Evolutionary conservation across 768 basidiomycete species (phyloP).

Genomic region (Kwoniella shandongensis): DNA sequence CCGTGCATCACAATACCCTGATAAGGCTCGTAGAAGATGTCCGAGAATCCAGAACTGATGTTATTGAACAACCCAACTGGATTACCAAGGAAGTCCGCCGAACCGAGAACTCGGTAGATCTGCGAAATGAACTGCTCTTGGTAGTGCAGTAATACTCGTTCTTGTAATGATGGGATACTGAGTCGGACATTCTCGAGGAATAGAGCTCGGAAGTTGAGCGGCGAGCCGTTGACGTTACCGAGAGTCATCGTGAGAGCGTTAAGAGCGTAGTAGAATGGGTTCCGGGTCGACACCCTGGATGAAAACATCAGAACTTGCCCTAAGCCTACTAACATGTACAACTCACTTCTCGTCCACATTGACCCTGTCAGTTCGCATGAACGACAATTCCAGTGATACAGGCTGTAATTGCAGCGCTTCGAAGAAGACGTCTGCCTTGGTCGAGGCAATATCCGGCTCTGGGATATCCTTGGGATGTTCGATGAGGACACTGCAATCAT

Average conservation of each 20-base stretch:
- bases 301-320: constrained; percentile 2
- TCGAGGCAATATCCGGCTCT: constrained; percentile 50
- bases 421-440: constrained; percentile 83
- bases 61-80: constrained; percentile 98
- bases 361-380: constrained; percentile 93
- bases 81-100: constrained; percentile 75
- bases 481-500: constrained; percentile 64
- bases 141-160: constrained; percentile 85
- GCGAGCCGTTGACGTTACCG: constrained; percentile 94
- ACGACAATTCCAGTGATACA: constrained; percentile 85
- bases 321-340: too few species aligned
- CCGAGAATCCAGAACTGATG: constrained; percentile 94
- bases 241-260: constrained; percentile 96
- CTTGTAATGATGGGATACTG: constrained; percentile 77
- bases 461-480: constrained; percentile 65
- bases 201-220: constrained; percentile 88
- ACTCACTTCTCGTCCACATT: constrained; percentile 89
- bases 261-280: constrained; percentile 87
- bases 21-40: constrained; percentile 98
- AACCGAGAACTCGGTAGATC: constrained; percentile 94
- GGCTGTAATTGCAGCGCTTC: constrained; percentile 94
- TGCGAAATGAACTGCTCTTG: constrained; percentile 89
- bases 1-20: constrained; percentile 95
- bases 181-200: constrained; percentile 92
- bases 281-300: constrained; percentile 58